Conservation (phyloP, 2,329 filamentous ascomycete species). For the Didymosphaeria variabile region DNA sequence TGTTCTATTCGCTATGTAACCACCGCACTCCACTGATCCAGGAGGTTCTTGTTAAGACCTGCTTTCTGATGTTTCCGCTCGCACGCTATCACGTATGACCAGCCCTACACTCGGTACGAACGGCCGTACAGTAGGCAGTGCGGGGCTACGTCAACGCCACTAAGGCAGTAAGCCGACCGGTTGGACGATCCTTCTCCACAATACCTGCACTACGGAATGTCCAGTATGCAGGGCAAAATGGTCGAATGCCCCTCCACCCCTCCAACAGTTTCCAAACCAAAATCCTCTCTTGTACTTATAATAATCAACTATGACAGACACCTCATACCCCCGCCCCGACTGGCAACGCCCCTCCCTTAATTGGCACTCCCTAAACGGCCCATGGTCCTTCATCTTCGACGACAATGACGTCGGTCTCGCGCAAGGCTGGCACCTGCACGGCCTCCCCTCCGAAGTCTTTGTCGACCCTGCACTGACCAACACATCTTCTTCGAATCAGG, state of each 20-base stretch:
- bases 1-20: background rate
- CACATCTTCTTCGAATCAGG: conserved; percentile 20
- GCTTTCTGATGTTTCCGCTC: background rate
- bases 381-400: conserved; percentile 72
- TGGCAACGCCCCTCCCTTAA: conserved; percentile 65
- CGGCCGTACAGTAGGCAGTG: background rate
- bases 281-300: too few species aligned
- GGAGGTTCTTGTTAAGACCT: background rate
- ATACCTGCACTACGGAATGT: conserved; percentile 12
- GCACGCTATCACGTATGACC: background rate
- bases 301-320: background rate
- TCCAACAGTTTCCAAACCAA: background rate
- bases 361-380: conserved; percentile 70
- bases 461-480: conserved; percentile 33
- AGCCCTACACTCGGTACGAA: background rate
- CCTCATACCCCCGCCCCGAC: conserved; percentile 70
- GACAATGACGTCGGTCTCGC: conserved; percentile 67
- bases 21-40: background rate
- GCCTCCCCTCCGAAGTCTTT: conserved; percentile 57
- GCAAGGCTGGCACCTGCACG: conserved; percentile 62
- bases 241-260: background rate
- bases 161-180: conserved; percentile 13
- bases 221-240: conserved; percentile 1
- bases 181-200: conserved; percentile 12
- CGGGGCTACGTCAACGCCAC: conserved; percentile 10